Evolutionary conservation across 176 grass and related monocot genomes (phyloP).

Genomic region (Olyra latifolia): DNA sequence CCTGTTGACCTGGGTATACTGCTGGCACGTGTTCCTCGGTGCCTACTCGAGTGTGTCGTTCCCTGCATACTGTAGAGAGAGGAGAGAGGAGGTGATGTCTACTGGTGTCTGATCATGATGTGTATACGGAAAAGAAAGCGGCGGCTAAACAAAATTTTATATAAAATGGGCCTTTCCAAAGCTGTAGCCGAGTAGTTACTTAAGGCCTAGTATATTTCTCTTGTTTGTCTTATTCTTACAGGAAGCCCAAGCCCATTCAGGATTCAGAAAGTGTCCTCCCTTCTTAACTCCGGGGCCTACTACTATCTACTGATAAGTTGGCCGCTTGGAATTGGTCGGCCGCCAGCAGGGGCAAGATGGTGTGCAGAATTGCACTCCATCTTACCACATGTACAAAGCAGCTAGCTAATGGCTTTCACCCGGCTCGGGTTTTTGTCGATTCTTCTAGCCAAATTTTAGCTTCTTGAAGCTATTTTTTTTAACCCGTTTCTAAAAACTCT

Average conservation of each 20-base stretch:
- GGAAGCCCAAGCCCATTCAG: neutral
- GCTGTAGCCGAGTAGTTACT: neutral
- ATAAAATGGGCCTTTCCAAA: neutral
- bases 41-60: neutral
- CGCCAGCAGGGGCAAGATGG: too few relatives aligned
- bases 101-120: neutral
- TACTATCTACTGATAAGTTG: neutral
- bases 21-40: neutral
- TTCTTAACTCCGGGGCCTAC: neutral
- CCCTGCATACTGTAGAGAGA: neutral
- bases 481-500: too few relatives aligned
- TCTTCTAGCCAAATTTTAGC: too few relatives aligned
- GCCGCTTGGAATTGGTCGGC: too few relatives aligned
- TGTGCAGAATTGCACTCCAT: neutral
- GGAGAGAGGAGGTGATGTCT: neutral
- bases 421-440: too few relatives aligned
- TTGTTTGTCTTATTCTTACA: neutral
- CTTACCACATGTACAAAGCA: neutral
- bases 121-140: too few relatives aligned
- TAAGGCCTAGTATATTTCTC: neutral
- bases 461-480: too few relatives aligned
- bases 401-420: neutral
- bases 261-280: too few relatives aligned
- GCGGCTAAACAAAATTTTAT: too few relatives aligned
- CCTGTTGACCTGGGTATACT: neutral